Evolutionary conservation across 2,329 filamentous ascomycete species (phyloP), one percentile per base, ranked within the genome.

Genomic region (Claviceps arundinis): DNA sequence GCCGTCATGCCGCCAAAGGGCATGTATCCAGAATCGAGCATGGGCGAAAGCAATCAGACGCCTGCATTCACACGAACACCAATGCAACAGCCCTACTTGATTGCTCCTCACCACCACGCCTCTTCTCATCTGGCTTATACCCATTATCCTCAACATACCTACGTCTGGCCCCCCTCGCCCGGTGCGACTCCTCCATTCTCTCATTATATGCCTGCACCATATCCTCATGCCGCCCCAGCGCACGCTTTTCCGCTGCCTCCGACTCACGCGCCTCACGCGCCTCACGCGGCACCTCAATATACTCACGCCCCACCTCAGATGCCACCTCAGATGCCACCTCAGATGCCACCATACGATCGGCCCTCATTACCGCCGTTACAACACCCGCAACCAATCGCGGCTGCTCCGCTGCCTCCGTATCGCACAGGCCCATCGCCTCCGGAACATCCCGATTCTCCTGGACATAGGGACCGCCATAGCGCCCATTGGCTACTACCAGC

Each of bases 21-120:
- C 64, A 89, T 97, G 81, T 98, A 98, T 66, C 93, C 93, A 0
- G 93, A 98, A 68, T 95, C 91, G 1, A 95, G 89, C 46, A 82
- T 96, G 59, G 88, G 89, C 63, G 91, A 96, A 62, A 77, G 84
- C 56, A 85, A 85, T 64, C 85, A 84, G 54, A 82, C 89, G 14
- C 88, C 90, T 13, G 84, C 87, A 2, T 80, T 94, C 41, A 91
- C 89, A 13, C 80, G 89, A 58, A 80, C 85, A 0, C 89, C 82
- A 2, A 82, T 85, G 73, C 77, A 70, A 52, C 68, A 69, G 51
- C 63, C 68, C 0, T 71, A 68, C 57, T 62, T 65, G 61, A 60
- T 68, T 43, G 59, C 64, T 46, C 62, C 68, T 40, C 70, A 64
- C 40, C 59, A 62, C 14, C 57, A 62, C 34, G 62, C 65, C 42